A percentile compares a stretch with the other conserved stretches of the same genome.
Evolutionary conservation across 2,329 filamentous ascomycete genomes (phyloP).

Genomic region (Alternaria sp.): DNA sequence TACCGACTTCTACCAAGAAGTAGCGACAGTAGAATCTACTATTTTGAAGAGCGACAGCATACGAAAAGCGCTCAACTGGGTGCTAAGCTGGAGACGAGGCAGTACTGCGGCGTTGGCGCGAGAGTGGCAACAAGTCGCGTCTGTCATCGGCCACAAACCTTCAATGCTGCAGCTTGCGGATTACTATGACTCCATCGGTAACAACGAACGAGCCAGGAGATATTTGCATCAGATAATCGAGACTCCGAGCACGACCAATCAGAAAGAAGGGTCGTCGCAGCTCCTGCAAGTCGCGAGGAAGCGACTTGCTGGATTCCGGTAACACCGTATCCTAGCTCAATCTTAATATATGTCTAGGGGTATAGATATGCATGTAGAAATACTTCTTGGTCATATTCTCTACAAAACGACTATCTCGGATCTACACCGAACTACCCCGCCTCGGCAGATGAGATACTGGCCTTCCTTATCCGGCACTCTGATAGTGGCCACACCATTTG

Average conservation of each 20-base stretch:
- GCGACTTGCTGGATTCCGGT: slow-evolving; percentile 26
- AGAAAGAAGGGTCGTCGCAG: slow-evolving; percentile 39
- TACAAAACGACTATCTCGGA: slow-evolving; percentile 21
- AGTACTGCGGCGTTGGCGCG: slow-evolving; percentile 29
- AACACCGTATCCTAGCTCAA: background rate
- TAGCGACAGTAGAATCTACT: slow-evolving; percentile 32
- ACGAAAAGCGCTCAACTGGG: slow-evolving; percentile 34
- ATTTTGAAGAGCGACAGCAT: slow-evolving; percentile 21
- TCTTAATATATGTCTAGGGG: background rate
- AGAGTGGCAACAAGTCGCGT: slow-evolving; percentile 47
- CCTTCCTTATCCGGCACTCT: slow-evolving; percentile 24
- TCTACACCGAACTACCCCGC: slow-evolving; percentile 28
- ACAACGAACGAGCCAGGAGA: slow-evolving; percentile 24
- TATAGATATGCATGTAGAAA: background rate
- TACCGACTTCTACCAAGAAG: slow-evolving; percentile 52
- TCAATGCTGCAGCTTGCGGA: slow-evolving; percentile 39
- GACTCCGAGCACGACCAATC: slow-evolving; percentile 20
- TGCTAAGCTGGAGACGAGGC: slow-evolving; percentile 29
- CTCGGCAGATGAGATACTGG: slow-evolving; percentile 13
- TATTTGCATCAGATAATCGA: slow-evolving; percentile 28
- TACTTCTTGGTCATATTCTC: slow-evolving; percentile 11
- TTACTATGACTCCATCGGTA: slow-evolving; percentile 23
- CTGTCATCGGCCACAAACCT: slow-evolving; percentile 38
- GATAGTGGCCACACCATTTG: slow-evolving; percentile 11
- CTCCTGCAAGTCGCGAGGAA: slow-evolving; percentile 34